Percentiles rank a stretch among this genome's conserved stretches.
Evolutionary conservation across 352 stramenopile species (phyloP).

Genomic region (Phytophthora lateralis): DNA sequence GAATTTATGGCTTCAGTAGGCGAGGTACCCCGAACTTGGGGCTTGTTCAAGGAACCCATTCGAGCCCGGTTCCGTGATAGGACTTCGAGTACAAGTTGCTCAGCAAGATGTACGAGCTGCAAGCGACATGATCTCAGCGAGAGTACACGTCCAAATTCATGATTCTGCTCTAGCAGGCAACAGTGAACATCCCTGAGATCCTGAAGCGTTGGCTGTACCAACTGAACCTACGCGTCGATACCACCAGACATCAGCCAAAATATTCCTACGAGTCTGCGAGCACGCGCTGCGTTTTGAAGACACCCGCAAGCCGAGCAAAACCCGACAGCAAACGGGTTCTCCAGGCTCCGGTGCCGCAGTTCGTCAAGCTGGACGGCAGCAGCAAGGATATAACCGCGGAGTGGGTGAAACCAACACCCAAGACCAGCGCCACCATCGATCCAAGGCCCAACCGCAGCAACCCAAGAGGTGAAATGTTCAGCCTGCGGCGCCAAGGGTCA

Average conservation of each 20-base stretch:
- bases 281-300: conserved; percentile 14
- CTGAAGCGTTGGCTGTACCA: conserved; percentile 17
- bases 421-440: background rate
- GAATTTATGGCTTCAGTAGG: conserved; percentile 15
- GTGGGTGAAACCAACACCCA: conserved; percentile 2
- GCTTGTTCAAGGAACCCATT: conserved; percentile 15
- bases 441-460: background rate
- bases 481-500: conserved; percentile 9
- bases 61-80: conserved; percentile 14
- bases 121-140: background rate
- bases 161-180: conserved; percentile 5
- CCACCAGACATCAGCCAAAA: conserved; percentile 14
- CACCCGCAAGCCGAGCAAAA: conserved; percentile 1
- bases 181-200: background rate
- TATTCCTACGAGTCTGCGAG: conserved; percentile 5
- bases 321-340: background rate
- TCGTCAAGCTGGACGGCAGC: conserved; percentile 23
- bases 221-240: conserved; percentile 4
- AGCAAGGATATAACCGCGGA: conserved; percentile 1
- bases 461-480: background rate
- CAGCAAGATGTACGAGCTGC: background rate
- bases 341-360: background rate
- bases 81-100: conserved; percentile 14
- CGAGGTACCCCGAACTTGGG: conserved; percentile 4
- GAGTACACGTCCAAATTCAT: conserved; percentile 22